phyloP scores from a whole-genome alignment of 345 rosid species.

The Citrus reticulata region DNA sequence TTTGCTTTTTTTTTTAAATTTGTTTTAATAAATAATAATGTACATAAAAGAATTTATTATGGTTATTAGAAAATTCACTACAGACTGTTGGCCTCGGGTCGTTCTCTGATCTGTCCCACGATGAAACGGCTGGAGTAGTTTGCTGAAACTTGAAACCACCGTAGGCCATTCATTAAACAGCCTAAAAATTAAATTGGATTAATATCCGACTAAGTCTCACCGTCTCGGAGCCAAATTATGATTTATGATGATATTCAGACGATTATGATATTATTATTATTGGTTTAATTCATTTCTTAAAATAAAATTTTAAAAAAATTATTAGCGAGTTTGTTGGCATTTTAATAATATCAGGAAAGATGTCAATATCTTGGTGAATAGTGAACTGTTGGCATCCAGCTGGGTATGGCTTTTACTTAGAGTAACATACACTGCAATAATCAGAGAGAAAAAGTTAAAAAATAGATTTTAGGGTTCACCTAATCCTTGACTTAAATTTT shows the following conservation, averaged over 20 bases:
- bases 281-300: neutral
- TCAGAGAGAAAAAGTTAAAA: neutral
- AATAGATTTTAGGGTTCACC: neutral
- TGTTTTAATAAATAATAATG: too few species aligned
- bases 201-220: too few species aligned
- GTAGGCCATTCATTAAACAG: too few species aligned
- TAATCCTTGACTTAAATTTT: conserved; percentile 4
- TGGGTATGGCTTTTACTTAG: conserved; percentile 20
- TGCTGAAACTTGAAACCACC: too few species aligned
- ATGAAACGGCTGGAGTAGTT: too few species aligned
- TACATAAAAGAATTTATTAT: too few species aligned
- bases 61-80: too few species aligned
- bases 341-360: neutral
- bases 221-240: neutral
- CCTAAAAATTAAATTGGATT: neutral
- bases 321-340: neutral
- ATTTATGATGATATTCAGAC: neutral
- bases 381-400: conserved; percentile 23
- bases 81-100: too few species aligned
- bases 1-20: too few species aligned
- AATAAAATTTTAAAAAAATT: neutral
- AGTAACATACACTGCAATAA: conserved; percentile 17
- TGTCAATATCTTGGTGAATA: neutral
- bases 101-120: too few species aligned
- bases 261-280: neutral